Evolutionary conservation across 176 grass and related monocot genomes (phyloP), one percentile per base, ranked within the genome.

Genomic region (Triticum turgidum): DNA sequence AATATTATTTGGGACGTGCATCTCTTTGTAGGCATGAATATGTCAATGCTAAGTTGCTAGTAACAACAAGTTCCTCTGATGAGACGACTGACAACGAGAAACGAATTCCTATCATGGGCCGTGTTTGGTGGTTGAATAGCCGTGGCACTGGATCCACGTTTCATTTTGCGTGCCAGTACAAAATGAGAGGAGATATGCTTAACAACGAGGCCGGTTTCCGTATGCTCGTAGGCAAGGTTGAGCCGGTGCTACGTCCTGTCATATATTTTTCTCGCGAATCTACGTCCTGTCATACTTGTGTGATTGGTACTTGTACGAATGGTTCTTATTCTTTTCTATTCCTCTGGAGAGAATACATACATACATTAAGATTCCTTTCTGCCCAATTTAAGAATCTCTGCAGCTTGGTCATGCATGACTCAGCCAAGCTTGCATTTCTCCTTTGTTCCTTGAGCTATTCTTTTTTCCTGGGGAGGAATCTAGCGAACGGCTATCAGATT

Each of bases 391-490:
- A 76, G 69, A 81, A 80, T 87, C 37, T 51, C 14, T 32, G 79
- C 76, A 2, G 47, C 49, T 73, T 18, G 10, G 81, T 87, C 89
- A 81, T 78, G 15, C 49, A 22, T 84, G 84, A 87, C 76, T 69
- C 76, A 41, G 69, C 80, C 35, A 4, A 5, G 2, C 9, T 34
- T 11, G 85, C 47, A 73, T 74, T 70, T 61, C 77, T 0, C 1
- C 11, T 69, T 3, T 5, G 14, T 41, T 21, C 5, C 20, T 58
- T 65, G n/a, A 42, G 7, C 9, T 56, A 20, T 21, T 56, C 8
- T 10, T 13, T 24, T 24, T 81, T 39, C 12, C 27, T 35, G 4
- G n/a, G 2, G 37, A 61, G 2, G 61, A 84, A 87, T 84, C 24
- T 22, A 35, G 11, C n/a, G 65, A 49, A 68, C 65, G n/a, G 11